These are phyloP conservation scores for Vicia villosa DNA, from an alignment of 306 rosid species.

Conservation along the genomic window DNA sequence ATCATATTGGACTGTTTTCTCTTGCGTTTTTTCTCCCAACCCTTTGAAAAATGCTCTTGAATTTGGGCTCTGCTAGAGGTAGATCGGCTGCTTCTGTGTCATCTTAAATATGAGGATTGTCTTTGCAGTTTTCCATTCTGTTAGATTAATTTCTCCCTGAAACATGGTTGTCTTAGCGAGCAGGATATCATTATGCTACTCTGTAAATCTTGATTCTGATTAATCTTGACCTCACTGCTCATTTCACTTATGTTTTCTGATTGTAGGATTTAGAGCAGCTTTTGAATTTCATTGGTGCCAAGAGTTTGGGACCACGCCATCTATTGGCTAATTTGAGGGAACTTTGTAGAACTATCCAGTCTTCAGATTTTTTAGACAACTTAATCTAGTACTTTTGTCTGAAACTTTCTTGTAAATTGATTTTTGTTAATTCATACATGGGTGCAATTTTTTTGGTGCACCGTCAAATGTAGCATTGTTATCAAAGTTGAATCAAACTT, in stretches of 20 bases:
- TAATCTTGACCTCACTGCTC: constrained; percentile 28
- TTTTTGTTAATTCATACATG: constrained; percentile 53
- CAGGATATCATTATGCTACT: neutral
- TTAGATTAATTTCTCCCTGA: too few relatives aligned
- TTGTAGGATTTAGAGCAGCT: constrained; percentile 95
- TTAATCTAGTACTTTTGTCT: constrained; percentile 41
- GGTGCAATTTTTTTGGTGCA: constrained; percentile 87
- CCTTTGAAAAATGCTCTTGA: neutral
- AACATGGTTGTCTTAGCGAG: too few relatives aligned
- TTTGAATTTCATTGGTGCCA: constrained; percentile 77
- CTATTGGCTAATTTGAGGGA: constrained; percentile 91
- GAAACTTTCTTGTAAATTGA: constrained; percentile 56
- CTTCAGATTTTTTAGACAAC: constrained; percentile 66
- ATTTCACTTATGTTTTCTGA: constrained; percentile 14
- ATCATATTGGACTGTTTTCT: constrained; percentile 6
- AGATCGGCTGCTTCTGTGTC: neutral
- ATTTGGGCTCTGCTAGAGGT: constrained; percentile 13
- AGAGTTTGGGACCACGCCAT: constrained; percentile 94
- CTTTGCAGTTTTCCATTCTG: constrained; percentile 14
- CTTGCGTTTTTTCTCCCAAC: neutral
- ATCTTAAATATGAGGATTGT: constrained; percentile 6
- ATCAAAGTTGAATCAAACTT: constrained; percentile 33
- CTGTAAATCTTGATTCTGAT: constrained; percentile 11
- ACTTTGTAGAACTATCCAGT: constrained; percentile 78
- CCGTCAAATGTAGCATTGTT: constrained; percentile 52